Evolutionary conservation across 169 alveolate species (phyloP).

Genomic region (Theileria equi): DNA sequence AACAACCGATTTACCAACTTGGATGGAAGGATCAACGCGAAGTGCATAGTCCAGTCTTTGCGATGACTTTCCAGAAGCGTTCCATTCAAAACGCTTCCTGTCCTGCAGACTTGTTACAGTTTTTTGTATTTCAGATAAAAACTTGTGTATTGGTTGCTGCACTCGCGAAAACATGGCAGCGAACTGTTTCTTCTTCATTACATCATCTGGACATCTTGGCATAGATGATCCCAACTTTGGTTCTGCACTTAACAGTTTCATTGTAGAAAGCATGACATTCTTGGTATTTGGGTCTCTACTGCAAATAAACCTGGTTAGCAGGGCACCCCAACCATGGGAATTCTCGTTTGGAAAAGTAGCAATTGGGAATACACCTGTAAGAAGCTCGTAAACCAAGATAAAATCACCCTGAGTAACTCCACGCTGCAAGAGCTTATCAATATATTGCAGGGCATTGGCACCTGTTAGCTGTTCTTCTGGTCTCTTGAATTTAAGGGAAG

Average conservation of each 20-base stretch:
- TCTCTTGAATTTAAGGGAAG: conserved; percentile 38
- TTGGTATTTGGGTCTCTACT: conserved; percentile 67
- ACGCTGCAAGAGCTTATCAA: conserved; percentile 49
- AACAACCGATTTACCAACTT: conserved; percentile 24
- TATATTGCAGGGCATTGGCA: conserved; percentile 35
- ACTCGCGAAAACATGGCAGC: conserved; percentile 44
- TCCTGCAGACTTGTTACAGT: conserved; percentile 44
- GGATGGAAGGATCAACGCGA: conserved; percentile 35
- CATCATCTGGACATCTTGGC: conserved; percentile 68
- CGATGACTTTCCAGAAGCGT: conserved; percentile 22
- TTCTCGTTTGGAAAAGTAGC: conserved; percentile 62
- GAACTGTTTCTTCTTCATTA: conserved; percentile 45
- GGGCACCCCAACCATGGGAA: conserved; percentile 71
- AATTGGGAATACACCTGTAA: conserved; percentile 69
- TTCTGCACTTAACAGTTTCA: conserved; percentile 59
- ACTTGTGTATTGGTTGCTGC: conserved; percentile 62
- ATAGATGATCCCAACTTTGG: conserved; percentile 57
- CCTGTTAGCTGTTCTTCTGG: conserved; percentile 52
- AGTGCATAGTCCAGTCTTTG: conserved; percentile 45
- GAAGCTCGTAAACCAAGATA: conserved; percentile 64
- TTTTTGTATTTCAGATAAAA: conserved; percentile 59
- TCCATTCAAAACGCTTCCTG: conserved; percentile 41
- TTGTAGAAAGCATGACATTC: conserved; percentile 64
- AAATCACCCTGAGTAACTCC: conserved; percentile 65
- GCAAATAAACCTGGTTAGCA: conserved; percentile 65